Conservation (phyloP, 495 filamentous ascomycete species). For the Bryoglossum gracile region DNA sequence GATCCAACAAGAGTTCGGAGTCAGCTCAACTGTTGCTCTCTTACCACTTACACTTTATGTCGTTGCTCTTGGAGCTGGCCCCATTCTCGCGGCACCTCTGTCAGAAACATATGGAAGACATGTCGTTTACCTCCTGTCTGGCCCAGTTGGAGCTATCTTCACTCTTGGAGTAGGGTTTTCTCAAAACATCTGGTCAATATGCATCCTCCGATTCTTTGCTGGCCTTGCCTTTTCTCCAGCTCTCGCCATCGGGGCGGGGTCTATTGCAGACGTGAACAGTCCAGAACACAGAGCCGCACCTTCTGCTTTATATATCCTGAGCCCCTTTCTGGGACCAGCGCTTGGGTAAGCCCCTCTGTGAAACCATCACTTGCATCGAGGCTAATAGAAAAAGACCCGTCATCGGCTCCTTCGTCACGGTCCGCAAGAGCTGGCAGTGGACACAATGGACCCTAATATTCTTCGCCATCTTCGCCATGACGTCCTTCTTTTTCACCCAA, state of each 20-base stretch:
- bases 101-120: slow-evolving; percentile 50
- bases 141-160: slow-evolving; percentile 53
- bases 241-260: slow-evolving; percentile 48
- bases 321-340: slow-evolving; percentile 51
- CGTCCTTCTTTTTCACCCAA: slow-evolving; percentile 35
- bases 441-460: slow-evolving; percentile 39
- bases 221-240: slow-evolving; percentile 49
- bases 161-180: slow-evolving; percentile 53
- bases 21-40: slow-evolving; percentile 44
- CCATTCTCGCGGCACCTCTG: slow-evolving; percentile 51
- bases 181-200: slow-evolving; percentile 45
- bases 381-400: slow-evolving; percentile 37
- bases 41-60: slow-evolving; percentile 49
- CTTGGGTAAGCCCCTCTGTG: slow-evolving; percentile 30
- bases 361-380: background rate
- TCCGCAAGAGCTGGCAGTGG: slow-evolving; percentile 56
- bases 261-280: slow-evolving; percentile 44
- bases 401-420: slow-evolving; percentile 54
- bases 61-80: slow-evolving; percentile 51
- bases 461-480: slow-evolving; percentile 34
- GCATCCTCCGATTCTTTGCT: slow-evolving; percentile 54
- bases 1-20: slow-evolving; percentile 39
- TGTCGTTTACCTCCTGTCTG: slow-evolving; percentile 42
- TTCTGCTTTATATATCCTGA: slow-evolving; percentile 43
- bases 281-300: slow-evolving; percentile 38